Conservation (phyloP, 1,284 basidiomycete genomes). For the Moesziomyces aphidis region DNA sequence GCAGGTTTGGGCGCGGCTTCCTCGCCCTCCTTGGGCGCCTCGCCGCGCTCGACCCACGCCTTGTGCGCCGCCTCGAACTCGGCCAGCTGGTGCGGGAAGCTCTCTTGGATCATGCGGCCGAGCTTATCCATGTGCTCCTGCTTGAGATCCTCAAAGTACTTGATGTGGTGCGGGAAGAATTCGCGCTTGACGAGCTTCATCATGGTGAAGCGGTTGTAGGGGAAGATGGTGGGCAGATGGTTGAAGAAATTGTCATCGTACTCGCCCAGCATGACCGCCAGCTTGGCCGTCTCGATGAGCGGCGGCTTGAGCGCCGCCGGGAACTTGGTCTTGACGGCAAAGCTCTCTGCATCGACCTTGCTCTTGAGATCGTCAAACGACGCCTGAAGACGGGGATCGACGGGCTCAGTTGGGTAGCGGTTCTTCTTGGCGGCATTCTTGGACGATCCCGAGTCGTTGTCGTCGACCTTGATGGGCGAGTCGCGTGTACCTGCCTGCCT, state of each 20-base stretch:
- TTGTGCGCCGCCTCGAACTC: slow-evolving; percentile 56
- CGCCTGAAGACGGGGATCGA: slow-evolving; percentile 76
- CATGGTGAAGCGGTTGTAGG: slow-evolving; percentile 84
- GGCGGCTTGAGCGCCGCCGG: slow-evolving; percentile 81
- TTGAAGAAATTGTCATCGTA: slow-evolving; percentile 93
- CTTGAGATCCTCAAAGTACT: slow-evolving; percentile 55
- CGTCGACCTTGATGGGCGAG: slow-evolving; percentile 72
- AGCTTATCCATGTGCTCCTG: slow-evolving; percentile 60
- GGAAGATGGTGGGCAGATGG: slow-evolving; percentile 85
- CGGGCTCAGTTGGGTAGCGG: slow-evolving; percentile 67
- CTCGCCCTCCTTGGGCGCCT: slow-evolving; percentile 37
- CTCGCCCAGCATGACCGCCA: slow-evolving; percentile 84
- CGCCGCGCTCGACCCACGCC: slow-evolving; percentile 45
- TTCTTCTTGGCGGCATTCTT: slow-evolving; percentile 46
- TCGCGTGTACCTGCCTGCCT: slow-evolving; percentile 72
- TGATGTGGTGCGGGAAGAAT: slow-evolving; percentile 61
- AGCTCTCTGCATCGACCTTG: slow-evolving; percentile 70
- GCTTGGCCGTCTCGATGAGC: slow-evolving; percentile 78
- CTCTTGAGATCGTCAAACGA: slow-evolving; percentile 76
- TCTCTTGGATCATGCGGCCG: slow-evolving; percentile 45
- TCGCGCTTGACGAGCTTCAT: slow-evolving; percentile 66
- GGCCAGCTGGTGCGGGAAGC: slow-evolving; percentile 48
- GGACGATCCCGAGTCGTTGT: slow-evolving; percentile 71
- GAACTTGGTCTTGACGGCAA: slow-evolving; percentile 81
- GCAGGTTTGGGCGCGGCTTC: slow-evolving; percentile 7